These are phyloP conservation scores for Penicillium herquei DNA, from an alignment of 495 filamentous ascomycete genomes.

Conservation along the genomic window DNA sequence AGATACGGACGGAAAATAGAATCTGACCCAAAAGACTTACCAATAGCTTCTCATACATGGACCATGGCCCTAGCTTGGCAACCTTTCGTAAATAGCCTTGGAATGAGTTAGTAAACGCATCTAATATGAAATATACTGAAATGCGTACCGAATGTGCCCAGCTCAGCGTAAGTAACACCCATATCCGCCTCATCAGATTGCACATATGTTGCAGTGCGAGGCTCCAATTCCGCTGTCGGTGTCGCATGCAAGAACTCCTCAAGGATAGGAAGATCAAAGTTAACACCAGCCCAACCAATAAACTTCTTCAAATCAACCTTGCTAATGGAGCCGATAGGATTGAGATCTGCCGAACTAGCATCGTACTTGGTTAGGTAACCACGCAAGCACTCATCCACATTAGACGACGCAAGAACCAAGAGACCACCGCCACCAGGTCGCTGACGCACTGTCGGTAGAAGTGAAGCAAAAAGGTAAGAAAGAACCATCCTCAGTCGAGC, in stretches of 20 bases:
- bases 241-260: slow-evolving; percentile 69
- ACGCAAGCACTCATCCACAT: slow-evolving; percentile 55
- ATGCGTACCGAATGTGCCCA: slow-evolving; percentile 53
- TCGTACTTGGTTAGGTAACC: slow-evolving; percentile 78
- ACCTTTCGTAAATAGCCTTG: slow-evolving; percentile 59
- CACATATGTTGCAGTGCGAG: slow-evolving; percentile 59
- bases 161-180: slow-evolving; percentile 58
- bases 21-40: background rate
- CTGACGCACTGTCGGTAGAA: slow-evolving; percentile 58
- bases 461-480: slow-evolving; percentile 70
- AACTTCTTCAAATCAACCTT: slow-evolving; percentile 78
- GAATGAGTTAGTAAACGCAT: background rate
- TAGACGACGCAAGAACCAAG: slow-evolving; percentile 63
- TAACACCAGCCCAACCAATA: slow-evolving; percentile 61
- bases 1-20: background rate
- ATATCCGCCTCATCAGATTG: slow-evolving; percentile 71
- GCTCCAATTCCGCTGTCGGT: slow-evolving; percentile 83
- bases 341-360: slow-evolving; percentile 58
- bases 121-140: background rate
- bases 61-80: slow-evolving; percentile 69
- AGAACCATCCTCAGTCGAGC: slow-evolving; percentile 78
- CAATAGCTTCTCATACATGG: slow-evolving; percentile 66
- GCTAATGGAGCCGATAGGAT: slow-evolving; percentile 70
- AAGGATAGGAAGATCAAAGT: slow-evolving; percentile 71
- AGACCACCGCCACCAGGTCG: slow-evolving; percentile 54